phyloP scores from a whole-genome alignment of 2,329 filamentous ascomycete species.

The Fusarium falciforme region DNA sequence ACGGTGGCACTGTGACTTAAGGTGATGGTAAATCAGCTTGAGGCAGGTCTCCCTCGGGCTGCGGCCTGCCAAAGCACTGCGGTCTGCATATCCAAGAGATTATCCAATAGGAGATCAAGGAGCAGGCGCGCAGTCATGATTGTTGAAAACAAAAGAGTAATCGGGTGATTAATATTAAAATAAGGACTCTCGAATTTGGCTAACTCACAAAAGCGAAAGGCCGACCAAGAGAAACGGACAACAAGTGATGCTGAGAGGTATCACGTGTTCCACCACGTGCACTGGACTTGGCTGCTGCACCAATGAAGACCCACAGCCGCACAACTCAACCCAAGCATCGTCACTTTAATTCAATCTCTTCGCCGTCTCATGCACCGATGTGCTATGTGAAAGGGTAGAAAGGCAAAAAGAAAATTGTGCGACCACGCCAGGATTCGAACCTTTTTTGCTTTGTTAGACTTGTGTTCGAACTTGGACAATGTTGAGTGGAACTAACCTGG shows the following conservation, averaged over 20 bases:
- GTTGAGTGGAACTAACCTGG: constrained; percentile 5
- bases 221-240: neutral
- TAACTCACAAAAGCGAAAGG: neutral
- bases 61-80: too few relatives aligned
- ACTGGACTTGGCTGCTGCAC: neutral
- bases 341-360: neutral
- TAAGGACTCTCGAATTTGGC: neutral
- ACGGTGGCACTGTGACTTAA: neutral
- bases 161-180: neutral
- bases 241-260: neutral
- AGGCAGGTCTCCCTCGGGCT: neutral
- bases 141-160: neutral
- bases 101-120: neutral
- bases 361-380: neutral
- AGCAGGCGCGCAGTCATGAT: neutral
- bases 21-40: neutral
- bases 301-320: neutral
- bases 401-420: neutral
- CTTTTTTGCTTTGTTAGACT: neutral
- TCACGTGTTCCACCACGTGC: neutral
- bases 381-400: neutral
- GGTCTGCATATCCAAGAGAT: neutral
- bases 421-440: constrained; percentile 34
- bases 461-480: neutral
- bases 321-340: neutral